phyloP scores from a whole-genome alignment of 2,329 filamentous ascomycete genomes.

The Didymellaceae sp. region DNA sequence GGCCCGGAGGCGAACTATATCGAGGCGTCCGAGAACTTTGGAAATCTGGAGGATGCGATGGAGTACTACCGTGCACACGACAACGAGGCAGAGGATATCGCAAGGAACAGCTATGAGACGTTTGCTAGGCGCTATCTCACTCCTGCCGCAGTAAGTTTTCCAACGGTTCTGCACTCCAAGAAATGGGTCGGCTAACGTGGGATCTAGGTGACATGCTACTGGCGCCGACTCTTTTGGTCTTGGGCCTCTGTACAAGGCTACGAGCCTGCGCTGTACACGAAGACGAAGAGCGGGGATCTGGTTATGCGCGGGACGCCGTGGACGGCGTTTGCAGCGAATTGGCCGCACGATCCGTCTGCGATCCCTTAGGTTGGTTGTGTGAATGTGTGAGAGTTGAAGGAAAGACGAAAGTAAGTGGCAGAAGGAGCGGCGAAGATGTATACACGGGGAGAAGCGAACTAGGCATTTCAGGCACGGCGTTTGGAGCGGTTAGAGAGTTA shows the following conservation, averaged over 20 bases:
- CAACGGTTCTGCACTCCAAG: not conserved
- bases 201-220: slow-evolving; percentile 41
- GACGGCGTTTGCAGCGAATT: slow-evolving; percentile 45
- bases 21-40: slow-evolving; percentile 41
- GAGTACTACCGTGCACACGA: slow-evolving; percentile 41
- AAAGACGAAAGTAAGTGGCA: too few species aligned
- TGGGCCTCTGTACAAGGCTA: slow-evolving; percentile 43
- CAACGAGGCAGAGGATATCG: slow-evolving; percentile 38
- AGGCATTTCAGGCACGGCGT: not conserved
- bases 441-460: not conserved
- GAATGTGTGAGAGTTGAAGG: too few species aligned
- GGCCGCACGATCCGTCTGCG: slow-evolving; percentile 38
- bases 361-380: slow-evolving; percentile 30
- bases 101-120: slow-evolving; percentile 40
- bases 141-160: slow-evolving; percentile 36
- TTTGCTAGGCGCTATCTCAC: slow-evolving; percentile 42
- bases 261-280: slow-evolving; percentile 36
- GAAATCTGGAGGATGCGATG: slow-evolving; percentile 41
- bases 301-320: slow-evolving; percentile 42
- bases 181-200: slow-evolving; percentile 2
- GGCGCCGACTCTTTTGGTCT: slow-evolving; percentile 40
- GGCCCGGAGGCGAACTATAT: slow-evolving; percentile 43
- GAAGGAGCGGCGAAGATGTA: not conserved
- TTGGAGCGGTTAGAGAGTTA: not conserved
- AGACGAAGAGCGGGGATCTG: slow-evolving; percentile 33